A percentile compares a stretch with the other conserved stretches of the same genome.
Evolutionary conservation across 768 basidiomycete species (phyloP).

Genomic region (Leccinellum albellum): DNA sequence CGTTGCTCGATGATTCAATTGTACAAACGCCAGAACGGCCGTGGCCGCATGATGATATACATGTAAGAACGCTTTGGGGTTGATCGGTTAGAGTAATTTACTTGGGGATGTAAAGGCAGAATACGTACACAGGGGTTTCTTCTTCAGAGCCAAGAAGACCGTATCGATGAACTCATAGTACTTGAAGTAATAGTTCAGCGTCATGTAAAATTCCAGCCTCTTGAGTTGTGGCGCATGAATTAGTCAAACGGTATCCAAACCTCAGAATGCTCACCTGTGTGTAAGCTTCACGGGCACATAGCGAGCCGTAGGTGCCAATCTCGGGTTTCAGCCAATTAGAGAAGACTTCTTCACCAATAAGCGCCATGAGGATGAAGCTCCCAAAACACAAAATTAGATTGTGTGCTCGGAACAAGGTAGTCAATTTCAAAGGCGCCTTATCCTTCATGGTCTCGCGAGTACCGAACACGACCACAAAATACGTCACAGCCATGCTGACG

Average conservation of each 20-base stretch:
- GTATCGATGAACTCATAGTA: conserved; percentile 94
- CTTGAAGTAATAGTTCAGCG: conserved; percentile 97
- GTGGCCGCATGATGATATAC: conserved; percentile 98
- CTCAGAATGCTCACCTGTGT: conserved; percentile 59
- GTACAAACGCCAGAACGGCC: conserved; percentile 86
- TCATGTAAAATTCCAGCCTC: conserved; percentile 91
- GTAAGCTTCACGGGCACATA: conserved; percentile 75
- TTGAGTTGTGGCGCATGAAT: conserved; percentile 27
- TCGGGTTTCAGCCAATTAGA: conserved; percentile 74
- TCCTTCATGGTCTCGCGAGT: conserved; percentile 80
- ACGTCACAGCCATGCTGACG: conserved; percentile 59
- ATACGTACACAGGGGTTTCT: conserved; percentile 84
- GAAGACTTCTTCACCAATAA: conserved; percentile 85
- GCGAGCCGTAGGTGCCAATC: conserved; percentile 67
- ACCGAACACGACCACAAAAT: conserved; percentile 84
- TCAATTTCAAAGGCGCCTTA: conserved; percentile 65
- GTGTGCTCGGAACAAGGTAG: conserved; percentile 77
- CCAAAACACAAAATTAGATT: conserved; percentile 82
- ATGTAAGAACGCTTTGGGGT: conserved; percentile 77
- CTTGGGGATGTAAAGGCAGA: background rate
- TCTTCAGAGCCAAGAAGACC: conserved; percentile 92
- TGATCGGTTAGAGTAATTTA: background rate
- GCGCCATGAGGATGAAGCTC: conserved; percentile 68
- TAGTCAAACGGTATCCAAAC: background rate
- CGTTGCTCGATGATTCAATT: conserved; percentile 85